Evolutionary conservation across 768 basidiomycete species (phyloP), one percentile per base, ranked within the genome.

Genomic region (Lepiota venenata): DNA sequence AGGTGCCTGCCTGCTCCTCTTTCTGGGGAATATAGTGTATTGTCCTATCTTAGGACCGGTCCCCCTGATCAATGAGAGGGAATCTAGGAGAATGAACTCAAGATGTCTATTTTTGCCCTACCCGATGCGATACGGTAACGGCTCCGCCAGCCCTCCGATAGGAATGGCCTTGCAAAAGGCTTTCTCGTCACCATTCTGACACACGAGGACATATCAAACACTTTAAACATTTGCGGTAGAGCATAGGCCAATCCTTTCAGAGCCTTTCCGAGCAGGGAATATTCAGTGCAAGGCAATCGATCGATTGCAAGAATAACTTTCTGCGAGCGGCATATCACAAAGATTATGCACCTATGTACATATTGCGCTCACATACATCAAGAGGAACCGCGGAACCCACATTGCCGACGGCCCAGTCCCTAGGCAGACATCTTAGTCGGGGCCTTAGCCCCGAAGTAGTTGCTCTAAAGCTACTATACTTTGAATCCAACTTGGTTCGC

Each of bases 141-240:
- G 53, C 36, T 41, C 46, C 53, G 51, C 37, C 39, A 41, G 18
- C 39, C 27, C 47, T 47, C 53, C 52, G 52, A 54, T 20, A 47
- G 22, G 9, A 46, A 54, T 55, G 53, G 46, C 27, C 12, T 35
- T 14, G 42, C 11, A 38, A n/a, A 21, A 29, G 41, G 11, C 12
- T 18, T 29, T 52, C 51, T 12, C 47, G 53, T 55, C 53, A 55
- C 42, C 39, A 9, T 37, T 43, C 38, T 55, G 45, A 47, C 52
- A 41, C 44, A 41, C 14, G 32, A 29, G 27, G 46, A n/a, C 35
- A 11, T 35, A 21, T 47, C 20, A 16, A 47, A 32, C 10, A 32
- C 32, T 11, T 32, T 7, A 11, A 32, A 32, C 32, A 32, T 9
- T 32, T 32, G 32, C 32, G 32, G 32, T 32, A 32, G 32, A 32